A percentile compares a stretch with the other conserved stretches of the same genome.
Evolutionary conservation across 1,284 basidiomycete genomes (phyloP).

Genomic region (Volvariella volvacea): DNA sequence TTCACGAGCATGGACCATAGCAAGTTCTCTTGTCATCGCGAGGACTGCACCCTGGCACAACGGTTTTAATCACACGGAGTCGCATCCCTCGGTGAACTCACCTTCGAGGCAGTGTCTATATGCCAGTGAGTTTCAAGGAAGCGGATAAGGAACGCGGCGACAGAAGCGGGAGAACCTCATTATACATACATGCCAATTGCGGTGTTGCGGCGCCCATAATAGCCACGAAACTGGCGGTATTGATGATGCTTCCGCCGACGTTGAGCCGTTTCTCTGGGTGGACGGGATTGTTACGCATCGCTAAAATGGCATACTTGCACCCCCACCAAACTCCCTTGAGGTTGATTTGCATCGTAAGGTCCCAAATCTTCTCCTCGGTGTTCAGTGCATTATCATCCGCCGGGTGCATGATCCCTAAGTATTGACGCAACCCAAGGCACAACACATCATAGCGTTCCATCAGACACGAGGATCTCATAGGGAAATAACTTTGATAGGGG

Average conservation of each 20-base stretch:
- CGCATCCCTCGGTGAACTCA: too few species aligned
- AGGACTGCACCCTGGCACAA: constrained; percentile 78
- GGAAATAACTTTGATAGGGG: not conserved
- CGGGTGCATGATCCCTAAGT: constrained; percentile 87
- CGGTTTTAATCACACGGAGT: too few species aligned
- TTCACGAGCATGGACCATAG: constrained; percentile 95
- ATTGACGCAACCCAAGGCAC: constrained; percentile 2
- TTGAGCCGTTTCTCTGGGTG: constrained; percentile 78
- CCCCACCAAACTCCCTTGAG: constrained; percentile 99
- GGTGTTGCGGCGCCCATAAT: constrained; percentile 92
- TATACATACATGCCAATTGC: constrained; percentile 89
- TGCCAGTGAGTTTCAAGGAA: constrained; percentile 3
- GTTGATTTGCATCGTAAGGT: constrained; percentile 90
- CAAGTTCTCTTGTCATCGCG: constrained; percentile 96
- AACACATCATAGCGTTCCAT: not conserved
- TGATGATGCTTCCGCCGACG: constrained; percentile 91
- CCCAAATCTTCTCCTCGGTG: constrained; percentile 95
- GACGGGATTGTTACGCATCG: constrained; percentile 88
- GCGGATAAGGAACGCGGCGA: not conserved
- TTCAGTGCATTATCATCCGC: constrained; percentile 91
- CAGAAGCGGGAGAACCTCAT: too few species aligned
- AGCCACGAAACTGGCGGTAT: constrained; percentile 94
- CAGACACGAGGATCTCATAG: not conserved
- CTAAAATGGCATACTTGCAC: constrained; percentile 92
- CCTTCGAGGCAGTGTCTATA: constrained; percentile 81